Evolutionary conservation across 192 early-diverging fungal species (phyloP), one percentile per base, ranked within the genome.

Genomic region (Endogone sp.): DNA sequence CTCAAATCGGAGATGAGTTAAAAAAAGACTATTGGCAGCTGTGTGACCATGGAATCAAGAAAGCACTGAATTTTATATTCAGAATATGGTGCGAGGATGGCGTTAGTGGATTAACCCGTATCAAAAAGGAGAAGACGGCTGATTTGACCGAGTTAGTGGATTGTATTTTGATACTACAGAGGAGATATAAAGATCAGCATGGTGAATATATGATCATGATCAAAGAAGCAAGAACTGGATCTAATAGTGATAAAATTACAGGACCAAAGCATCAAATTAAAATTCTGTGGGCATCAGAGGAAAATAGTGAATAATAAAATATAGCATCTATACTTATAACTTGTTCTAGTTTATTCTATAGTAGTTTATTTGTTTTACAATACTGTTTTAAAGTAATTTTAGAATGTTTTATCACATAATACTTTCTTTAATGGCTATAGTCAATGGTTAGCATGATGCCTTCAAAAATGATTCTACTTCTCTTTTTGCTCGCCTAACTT

Each of bases 141-240:
- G 75, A 76, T 49, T 64, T 72, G 3, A 66, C 67, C 22, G 62
- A 61, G 9, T 69, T 62, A 21, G 49, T 66, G 11, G 66, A 66
- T 6, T 72, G 58, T 10, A 57, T 76, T 10, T 63, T 69, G 29
- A 63, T 69, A 21, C 62, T 60, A 10, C 24, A 29, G 9, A 62
- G 61, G 2, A 28, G 11, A 3, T 44, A 64, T 64, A 60, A 62
- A 24, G 72, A 74, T 54, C 25, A 27, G 29, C 37, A 74, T 57
- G 60, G 25, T 23, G 59, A 54, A 28, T 74, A 62, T 30, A 32
- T 25, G 3, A 23, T 56, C 8, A 69, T 69, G 30, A 29, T 74
- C 4, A 55, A 54, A 29, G 21, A 55, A 1, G 27, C 65, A 67
- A 20, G 24, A 58, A 29, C 29, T 22, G 29, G 65, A 21, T 58